These are phyloP conservation scores for Ziziphus jujuba DNA, from an alignment of 306 rosid genomes.

Conservation along the genomic window DNA sequence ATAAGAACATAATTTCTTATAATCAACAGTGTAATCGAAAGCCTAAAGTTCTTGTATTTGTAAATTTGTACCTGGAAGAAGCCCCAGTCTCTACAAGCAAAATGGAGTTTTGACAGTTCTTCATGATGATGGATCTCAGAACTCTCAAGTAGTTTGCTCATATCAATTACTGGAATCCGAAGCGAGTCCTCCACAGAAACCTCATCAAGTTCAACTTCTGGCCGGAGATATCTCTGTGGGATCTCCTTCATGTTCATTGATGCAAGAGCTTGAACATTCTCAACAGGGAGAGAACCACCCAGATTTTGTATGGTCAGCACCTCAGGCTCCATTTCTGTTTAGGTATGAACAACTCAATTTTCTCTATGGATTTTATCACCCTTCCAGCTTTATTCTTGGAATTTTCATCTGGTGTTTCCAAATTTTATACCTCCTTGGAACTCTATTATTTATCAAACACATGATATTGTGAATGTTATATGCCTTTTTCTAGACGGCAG, in stretches of 20 bases:
- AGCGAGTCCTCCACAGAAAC: constrained; percentile 10
- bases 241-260: constrained; percentile 22
- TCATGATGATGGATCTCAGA: not conserved
- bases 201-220: constrained; percentile 9
- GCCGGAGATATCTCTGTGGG: constrained; percentile 16
- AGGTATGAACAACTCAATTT: not conserved
- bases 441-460: too few species aligned
- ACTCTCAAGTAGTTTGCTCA: constrained; percentile 8
- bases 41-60: too few species aligned
- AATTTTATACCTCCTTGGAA: too few species aligned
- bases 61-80: constrained; percentile 23
- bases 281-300: constrained; percentile 25
- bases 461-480: too few species aligned
- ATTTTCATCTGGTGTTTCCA: too few species aligned
- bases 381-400: too few species aligned
- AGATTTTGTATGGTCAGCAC: not conserved
- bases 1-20: too few species aligned
- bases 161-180: constrained; percentile 24
- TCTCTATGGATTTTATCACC: too few species aligned
- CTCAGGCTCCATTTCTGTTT: constrained; percentile 14
- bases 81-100: constrained; percentile 32
- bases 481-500: too few species aligned
- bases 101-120: constrained; percentile 21
- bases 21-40: too few species aligned
- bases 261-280: constrained; percentile 33